A percentile compares a stretch with the other conserved stretches of the same genome.
Evolutionary conservation across 768 basidiomycete genomes (phyloP).

Genomic region (Collybia sp.): DNA sequence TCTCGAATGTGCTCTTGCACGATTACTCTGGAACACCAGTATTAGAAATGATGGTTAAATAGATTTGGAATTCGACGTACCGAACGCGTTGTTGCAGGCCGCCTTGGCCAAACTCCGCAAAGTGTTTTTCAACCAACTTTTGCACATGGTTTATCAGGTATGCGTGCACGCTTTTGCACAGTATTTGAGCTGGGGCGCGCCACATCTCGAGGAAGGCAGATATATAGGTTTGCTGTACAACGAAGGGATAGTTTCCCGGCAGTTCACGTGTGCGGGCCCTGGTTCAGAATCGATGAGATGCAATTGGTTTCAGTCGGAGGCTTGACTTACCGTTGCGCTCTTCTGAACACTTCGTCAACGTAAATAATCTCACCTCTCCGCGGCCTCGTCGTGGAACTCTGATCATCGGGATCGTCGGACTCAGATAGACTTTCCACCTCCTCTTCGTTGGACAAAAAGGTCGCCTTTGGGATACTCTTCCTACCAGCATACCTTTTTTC

Average conservation of each 20-base stretch:
- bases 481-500: constrained; percentile 11
- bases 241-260: constrained; percentile 61
- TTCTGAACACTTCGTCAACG: constrained; percentile 46
- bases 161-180: constrained; percentile 36
- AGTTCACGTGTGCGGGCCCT: constrained; percentile 72
- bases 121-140: constrained; percentile 42
- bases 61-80: constrained; percentile 13
- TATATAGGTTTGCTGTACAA: constrained; percentile 52
- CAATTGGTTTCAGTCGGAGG: not conserved
- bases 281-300: not conserved
- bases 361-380: constrained; percentile 25
- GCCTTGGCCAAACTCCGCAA: constrained; percentile 48
- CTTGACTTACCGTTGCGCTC: constrained; percentile 39
- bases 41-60: not conserved
- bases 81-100: constrained; percentile 42
- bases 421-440: constrained; percentile 9
- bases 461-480: constrained; percentile 7
- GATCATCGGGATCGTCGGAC: not conserved
- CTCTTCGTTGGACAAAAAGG: constrained; percentile 39
- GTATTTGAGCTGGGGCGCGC: constrained; percentile 36
- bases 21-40: constrained; percentile 32
- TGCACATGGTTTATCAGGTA: constrained; percentile 35
- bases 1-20: constrained; percentile 46
- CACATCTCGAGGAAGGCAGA: constrained; percentile 38
- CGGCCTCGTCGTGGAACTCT: not conserved